A percentile compares a stretch with the other conserved stretches of the same genome.
These are phyloP conservation scores for Poa annua DNA, from an alignment of 176 grass and related monocot genomes.

Conservation along the genomic window DNA sequence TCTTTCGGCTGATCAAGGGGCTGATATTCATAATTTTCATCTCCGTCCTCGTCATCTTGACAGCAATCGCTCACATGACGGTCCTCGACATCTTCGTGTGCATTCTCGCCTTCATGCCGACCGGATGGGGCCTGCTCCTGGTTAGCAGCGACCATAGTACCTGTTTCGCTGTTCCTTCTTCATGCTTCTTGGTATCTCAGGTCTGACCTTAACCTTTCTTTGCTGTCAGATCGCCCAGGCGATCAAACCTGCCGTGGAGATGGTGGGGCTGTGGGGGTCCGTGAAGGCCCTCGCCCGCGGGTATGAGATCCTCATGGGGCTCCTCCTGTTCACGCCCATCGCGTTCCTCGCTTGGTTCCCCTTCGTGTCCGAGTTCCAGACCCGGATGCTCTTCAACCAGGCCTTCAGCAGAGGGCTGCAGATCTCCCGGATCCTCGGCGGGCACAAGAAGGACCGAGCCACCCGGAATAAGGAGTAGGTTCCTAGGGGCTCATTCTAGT, in stretches of 20 bases:
- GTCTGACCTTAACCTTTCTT: not conserved
- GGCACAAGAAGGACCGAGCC: slow-evolving; percentile 84
- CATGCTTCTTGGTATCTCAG: no score
- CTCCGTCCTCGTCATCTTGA: slow-evolving; percentile 71
- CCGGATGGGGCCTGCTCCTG: slow-evolving; percentile 95
- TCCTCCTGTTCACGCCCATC: slow-evolving; percentile 85
- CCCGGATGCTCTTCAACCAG: slow-evolving; percentile 97
- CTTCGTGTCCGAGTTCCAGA: slow-evolving; percentile 95
- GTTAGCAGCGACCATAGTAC: slow-evolving; percentile 36
- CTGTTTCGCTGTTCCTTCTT: not conserved
- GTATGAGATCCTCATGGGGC: slow-evolving; percentile 91
- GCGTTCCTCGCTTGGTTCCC: slow-evolving; percentile 96
- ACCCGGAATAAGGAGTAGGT: slow-evolving; percentile 80
- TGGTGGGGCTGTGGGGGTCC: slow-evolving; percentile 68
- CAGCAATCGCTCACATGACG: slow-evolving; percentile 82
- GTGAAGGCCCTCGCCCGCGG: slow-evolving; percentile 88
- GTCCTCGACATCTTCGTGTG: slow-evolving; percentile 94
- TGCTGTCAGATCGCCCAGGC: slow-evolving; percentile 86
- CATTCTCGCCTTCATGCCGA: slow-evolving; percentile 93
- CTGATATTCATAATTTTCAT: slow-evolving; percentile 83
- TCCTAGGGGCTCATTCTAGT: not conserved
- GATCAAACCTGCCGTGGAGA: slow-evolving; percentile 57
- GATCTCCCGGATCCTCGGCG: slow-evolving; percentile 94
- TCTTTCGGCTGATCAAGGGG: slow-evolving; percentile 95
- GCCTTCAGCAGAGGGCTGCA: slow-evolving; percentile 96